Evolutionary conservation across 768 basidiomycete genomes (phyloP).

Genomic region (Aureoboletus auriporus): DNA sequence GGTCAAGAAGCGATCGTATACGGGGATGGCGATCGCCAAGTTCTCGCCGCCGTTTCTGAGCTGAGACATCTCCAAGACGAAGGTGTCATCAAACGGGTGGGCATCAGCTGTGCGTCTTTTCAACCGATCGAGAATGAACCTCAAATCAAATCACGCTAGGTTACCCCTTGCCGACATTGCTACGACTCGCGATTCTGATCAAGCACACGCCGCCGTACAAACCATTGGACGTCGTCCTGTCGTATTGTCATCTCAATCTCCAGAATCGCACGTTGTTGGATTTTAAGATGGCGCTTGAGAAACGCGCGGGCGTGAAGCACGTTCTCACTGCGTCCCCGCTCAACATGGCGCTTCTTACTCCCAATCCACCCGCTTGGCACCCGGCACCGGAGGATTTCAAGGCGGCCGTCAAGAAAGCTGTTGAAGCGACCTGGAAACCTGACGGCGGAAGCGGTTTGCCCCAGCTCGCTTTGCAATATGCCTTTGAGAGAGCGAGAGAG

Average conservation of each 20-base stretch:
- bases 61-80: slow-evolving; percentile 66
- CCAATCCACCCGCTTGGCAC: slow-evolving; percentile 64
- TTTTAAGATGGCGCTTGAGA: slow-evolving; percentile 54
- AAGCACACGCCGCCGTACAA: slow-evolving; percentile 60
- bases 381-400: slow-evolving; percentile 58
- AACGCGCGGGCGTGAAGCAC: slow-evolving; percentile 63
- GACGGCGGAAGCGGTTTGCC: slow-evolving; percentile 43
- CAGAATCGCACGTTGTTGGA: slow-evolving; percentile 61
- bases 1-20: slow-evolving; percentile 54
- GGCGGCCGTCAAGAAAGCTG: slow-evolving; percentile 39
- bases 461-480: slow-evolving; percentile 70
- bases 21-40: slow-evolving; percentile 67
- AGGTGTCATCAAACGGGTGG: slow-evolving; percentile 68
- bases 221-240: slow-evolving; percentile 75
- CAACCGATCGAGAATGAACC: background rate
- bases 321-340: slow-evolving; percentile 79
- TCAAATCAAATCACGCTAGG: slow-evolving; percentile 38
- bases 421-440: slow-evolving; percentile 30
- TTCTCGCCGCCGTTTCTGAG: slow-evolving; percentile 66
- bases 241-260: slow-evolving; percentile 77
- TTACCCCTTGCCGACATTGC: slow-evolving; percentile 77
- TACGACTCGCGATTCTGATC: slow-evolving; percentile 76
- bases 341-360: slow-evolving; percentile 76
- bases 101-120: slow-evolving; percentile 62
- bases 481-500: slow-evolving; percentile 46